phyloP scores from a whole-genome alignment of 2,329 filamentous ascomycete genomes.

The Rhytidhysteron rufulum region DNA sequence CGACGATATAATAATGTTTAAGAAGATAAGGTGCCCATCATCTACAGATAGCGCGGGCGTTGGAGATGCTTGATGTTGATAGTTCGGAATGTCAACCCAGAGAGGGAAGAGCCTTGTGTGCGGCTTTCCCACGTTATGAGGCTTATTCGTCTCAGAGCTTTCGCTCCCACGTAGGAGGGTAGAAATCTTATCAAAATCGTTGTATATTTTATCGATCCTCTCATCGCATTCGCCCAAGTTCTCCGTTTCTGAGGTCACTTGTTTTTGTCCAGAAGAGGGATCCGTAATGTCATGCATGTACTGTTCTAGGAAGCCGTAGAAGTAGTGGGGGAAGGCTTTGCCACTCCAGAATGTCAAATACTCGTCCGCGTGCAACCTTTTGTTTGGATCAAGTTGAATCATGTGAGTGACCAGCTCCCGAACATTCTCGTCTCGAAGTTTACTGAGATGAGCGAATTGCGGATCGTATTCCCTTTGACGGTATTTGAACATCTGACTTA shows the following conservation, averaged over 20 bases:
- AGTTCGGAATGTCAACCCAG: slow-evolving; percentile 80
- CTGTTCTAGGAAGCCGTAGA: slow-evolving; percentile 95
- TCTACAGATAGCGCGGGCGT: slow-evolving; percentile 63
- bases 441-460: slow-evolving; percentile 71
- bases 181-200: slow-evolving; percentile 96
- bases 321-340: slow-evolving; percentile 93
- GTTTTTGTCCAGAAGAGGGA: slow-evolving; percentile 72
- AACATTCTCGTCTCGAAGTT: slow-evolving; percentile 83
- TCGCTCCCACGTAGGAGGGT: slow-evolving; percentile 81
- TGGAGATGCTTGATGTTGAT: slow-evolving; percentile 65
- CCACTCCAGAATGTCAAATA: slow-evolving; percentile 89
- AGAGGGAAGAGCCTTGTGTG: slow-evolving; percentile 69
- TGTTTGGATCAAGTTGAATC: slow-evolving; percentile 91
- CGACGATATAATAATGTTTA: slow-evolving; percentile 84
- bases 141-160: slow-evolving; percentile 37
- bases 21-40: slow-evolving; percentile 87
- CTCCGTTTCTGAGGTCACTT: slow-evolving; percentile 62
- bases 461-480: slow-evolving; percentile 90
- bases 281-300: slow-evolving; percentile 97
- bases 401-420: slow-evolving; percentile 89
- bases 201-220: slow-evolving; percentile 85
- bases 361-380: slow-evolving; percentile 87
- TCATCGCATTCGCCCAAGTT: slow-evolving; percentile 88
- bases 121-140: slow-evolving; percentile 31
- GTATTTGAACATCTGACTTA: slow-evolving; percentile 94